Conservation (phyloP, 2,329 filamentous ascomycete species). For the Botryotinia calthae region DNA sequence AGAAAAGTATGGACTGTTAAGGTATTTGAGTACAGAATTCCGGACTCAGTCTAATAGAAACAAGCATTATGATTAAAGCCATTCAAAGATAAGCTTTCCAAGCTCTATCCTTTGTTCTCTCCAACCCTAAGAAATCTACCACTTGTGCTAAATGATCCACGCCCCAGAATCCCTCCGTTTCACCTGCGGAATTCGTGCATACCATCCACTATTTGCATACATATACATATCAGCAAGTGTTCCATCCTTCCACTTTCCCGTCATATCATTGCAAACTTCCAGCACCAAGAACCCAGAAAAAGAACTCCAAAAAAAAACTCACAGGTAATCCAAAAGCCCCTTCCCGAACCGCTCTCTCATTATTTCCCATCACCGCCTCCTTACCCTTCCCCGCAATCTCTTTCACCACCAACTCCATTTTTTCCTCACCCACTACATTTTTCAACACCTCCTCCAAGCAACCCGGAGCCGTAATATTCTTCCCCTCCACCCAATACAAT, state of each 20-base stretch:
- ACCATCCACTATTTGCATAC: background rate
- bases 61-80: background rate
- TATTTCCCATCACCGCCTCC: background rate
- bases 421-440: background rate
- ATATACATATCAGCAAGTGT: background rate
- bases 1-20: background rate
- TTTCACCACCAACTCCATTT: background rate
- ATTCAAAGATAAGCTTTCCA: background rate
- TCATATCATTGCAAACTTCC: background rate
- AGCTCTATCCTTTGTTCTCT: background rate
- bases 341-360: background rate
- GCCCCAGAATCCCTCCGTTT: background rate
- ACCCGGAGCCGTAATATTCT: background rate
- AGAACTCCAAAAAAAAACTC: background rate
- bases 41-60: background rate
- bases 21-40: background rate
- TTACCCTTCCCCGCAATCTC: background rate
- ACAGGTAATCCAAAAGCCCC: constrained; percentile 4
- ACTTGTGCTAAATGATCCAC: background rate
- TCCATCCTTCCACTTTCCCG: background rate
- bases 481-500: background rate
- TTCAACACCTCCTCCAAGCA: background rate
- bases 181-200: background rate
- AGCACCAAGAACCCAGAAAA: too few relatives aligned
- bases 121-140: background rate